Conservation (phyloP, 495 filamentous ascomycete genomes). For the Aspergillus heteromorphus region DNA sequence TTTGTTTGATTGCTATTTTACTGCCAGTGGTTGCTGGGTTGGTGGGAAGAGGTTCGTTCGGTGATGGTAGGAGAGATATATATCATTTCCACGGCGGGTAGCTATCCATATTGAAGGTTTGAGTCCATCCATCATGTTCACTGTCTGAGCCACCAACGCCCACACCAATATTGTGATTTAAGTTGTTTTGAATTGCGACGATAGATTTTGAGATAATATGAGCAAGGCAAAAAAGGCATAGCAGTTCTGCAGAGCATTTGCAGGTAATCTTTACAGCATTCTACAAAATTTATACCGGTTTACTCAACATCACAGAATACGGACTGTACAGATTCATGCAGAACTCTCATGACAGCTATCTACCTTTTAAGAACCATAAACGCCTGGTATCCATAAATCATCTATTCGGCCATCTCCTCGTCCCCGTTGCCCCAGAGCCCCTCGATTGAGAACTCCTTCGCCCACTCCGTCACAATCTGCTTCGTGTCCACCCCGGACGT, state of each 20-base stretch:
- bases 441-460: slow-evolving; percentile 91
- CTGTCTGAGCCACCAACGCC: no score
- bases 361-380: slow-evolving; percentile 12
- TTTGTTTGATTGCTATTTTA: neutral
- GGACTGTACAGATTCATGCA: neutral
- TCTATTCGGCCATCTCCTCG: slow-evolving; percentile 43
- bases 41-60: neutral
- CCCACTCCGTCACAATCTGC: slow-evolving; percentile 88
- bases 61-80: neutral
- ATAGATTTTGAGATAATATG: no score
- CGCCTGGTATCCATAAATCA: slow-evolving; percentile 10
- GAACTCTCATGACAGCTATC: neutral
- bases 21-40: neutral
- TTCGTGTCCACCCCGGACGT: slow-evolving; percentile 58
- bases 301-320: no score
- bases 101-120: no score
- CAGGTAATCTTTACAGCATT: no score
- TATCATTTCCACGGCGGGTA: no score
- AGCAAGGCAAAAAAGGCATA: no score
- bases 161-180: no score
- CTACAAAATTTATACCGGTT: no score
- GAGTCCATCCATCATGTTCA: no score
- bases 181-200: no score
- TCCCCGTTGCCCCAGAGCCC: slow-evolving; percentile 77
- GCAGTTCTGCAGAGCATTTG: no score